Percentiles rank a stretch among this genome's conserved stretches.
These are phyloP conservation scores for Sindora glabra DNA, from an alignment of 306 rosid genomes.

Conservation along the genomic window DNA sequence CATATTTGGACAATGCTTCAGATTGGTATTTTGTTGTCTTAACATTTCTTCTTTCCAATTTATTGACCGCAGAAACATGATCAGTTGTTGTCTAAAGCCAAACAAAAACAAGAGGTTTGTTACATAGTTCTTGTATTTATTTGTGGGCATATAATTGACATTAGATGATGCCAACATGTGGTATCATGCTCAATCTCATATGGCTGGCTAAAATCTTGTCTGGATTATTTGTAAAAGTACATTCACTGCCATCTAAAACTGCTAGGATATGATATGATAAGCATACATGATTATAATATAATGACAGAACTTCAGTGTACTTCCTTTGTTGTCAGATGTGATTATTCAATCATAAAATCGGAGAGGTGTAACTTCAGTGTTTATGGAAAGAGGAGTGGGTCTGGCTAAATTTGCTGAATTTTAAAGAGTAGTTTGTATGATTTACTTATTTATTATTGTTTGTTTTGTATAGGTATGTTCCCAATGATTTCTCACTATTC, in stretches of 20 bases:
- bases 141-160: not conserved
- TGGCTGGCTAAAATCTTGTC: too few species aligned
- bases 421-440: too few species aligned
- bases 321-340: not conserved
- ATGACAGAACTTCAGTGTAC: not conserved
- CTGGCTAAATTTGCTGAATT: not conserved
- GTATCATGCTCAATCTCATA: not conserved
- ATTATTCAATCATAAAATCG: not conserved
- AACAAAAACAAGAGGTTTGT: conserved; percentile 71
- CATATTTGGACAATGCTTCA: conserved; percentile 2
- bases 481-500: too few species aligned
- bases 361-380: not conserved
- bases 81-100: conserved; percentile 62
- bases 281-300: not conserved
- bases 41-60: conserved; percentile 3
- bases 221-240: too few species aligned
- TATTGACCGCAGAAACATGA: conserved; percentile 45
- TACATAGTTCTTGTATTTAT: not conserved
- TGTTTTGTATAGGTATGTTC: too few species aligned
- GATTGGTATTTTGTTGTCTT: not conserved
- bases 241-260: not conserved
- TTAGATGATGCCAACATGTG: not conserved
- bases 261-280: not conserved
- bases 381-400: not conserved
- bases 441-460: too few species aligned